These are phyloP conservation scores for Medicago ruthenica DNA, from an alignment of 306 rosid genomes.

Conservation along the genomic window DNA sequence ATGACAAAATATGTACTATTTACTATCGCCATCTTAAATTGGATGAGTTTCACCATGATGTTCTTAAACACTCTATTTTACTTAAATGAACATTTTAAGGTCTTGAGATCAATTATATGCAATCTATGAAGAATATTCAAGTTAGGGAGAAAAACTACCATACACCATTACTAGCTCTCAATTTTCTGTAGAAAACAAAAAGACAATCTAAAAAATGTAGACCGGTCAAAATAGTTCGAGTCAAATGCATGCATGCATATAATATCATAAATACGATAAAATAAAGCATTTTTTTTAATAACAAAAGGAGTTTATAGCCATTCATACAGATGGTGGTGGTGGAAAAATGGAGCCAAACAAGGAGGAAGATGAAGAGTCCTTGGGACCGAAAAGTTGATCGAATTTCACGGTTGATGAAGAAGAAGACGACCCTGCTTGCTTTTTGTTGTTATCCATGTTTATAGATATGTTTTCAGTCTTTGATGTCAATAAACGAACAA, in stretches of 20 bases:
- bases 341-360: slow-evolving; percentile 76
- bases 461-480: not conserved
- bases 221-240: not conserved
- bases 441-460: slow-evolving; percentile 51
- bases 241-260: not conserved
- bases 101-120: too few relatives aligned
- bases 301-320: not conserved
- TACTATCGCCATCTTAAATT: too few relatives aligned
- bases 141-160: not conserved
- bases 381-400: slow-evolving; percentile 83
- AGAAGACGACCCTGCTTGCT: slow-evolving; percentile 47
- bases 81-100: not conserved
- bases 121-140: not conserved
- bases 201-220: not conserved
- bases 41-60: too few relatives aligned
- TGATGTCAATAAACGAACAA: not conserved
- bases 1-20: too few relatives aligned
- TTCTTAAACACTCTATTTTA: too few relatives aligned
- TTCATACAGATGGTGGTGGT: slow-evolving; percentile 67
- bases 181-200: too few relatives aligned
- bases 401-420: slow-evolving; percentile 59
- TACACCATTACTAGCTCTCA: not conserved
- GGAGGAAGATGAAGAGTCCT: slow-evolving; percentile 58
- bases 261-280: not conserved
- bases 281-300: not conserved